Evolutionary conservation across 345 rosid species (phyloP).

Genomic region (Nephelium lappaceum): DNA sequence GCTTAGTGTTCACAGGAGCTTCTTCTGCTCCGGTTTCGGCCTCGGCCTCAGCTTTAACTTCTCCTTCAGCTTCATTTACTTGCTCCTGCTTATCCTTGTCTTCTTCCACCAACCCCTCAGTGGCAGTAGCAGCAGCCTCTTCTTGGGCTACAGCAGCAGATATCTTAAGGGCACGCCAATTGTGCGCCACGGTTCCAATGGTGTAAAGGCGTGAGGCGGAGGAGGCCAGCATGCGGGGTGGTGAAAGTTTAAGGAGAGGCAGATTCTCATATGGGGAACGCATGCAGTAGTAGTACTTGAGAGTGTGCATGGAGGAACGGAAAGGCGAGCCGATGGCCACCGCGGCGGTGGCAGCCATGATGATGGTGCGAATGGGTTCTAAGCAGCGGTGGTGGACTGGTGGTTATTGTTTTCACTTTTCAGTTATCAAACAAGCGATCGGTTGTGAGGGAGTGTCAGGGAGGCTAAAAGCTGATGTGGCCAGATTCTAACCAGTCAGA

Average conservation of each 20-base stretch:
- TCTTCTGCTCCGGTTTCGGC: constrained; percentile 21
- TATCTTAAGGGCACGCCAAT: constrained; percentile 44
- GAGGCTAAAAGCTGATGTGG: constrained; percentile 36
- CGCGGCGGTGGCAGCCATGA: constrained; percentile 48
- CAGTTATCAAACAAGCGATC: background rate
- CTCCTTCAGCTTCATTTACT: constrained; percentile 29
- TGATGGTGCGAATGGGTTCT: background rate
- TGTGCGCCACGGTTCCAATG: constrained; percentile 16
- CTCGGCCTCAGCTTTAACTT: constrained; percentile 19
- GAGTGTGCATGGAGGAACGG: constrained; percentile 41
- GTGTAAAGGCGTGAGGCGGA: constrained; percentile 17
- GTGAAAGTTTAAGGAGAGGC: constrained; percentile 22
- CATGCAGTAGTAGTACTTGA: constrained; percentile 30
- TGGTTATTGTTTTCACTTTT: background rate
- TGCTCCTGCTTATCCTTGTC: background rate
- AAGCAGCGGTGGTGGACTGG: background rate
- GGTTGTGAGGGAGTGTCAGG: background rate
- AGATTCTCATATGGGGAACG: constrained; percentile 22
- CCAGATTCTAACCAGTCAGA: constrained; percentile 36
- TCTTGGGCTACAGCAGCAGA: constrained; percentile 52
- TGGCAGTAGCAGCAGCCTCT: constrained; percentile 37
- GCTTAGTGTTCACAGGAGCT: constrained; percentile 58
- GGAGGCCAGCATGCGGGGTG: constrained; percentile 14
- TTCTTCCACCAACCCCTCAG: constrained; percentile 17
- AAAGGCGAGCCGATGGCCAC: constrained; percentile 46